A percentile compares a stretch with the other conserved stretches of the same genome.
phyloP scores from a whole-genome alignment of 331 rosid genomes.

The Acacia concinna region DNA sequence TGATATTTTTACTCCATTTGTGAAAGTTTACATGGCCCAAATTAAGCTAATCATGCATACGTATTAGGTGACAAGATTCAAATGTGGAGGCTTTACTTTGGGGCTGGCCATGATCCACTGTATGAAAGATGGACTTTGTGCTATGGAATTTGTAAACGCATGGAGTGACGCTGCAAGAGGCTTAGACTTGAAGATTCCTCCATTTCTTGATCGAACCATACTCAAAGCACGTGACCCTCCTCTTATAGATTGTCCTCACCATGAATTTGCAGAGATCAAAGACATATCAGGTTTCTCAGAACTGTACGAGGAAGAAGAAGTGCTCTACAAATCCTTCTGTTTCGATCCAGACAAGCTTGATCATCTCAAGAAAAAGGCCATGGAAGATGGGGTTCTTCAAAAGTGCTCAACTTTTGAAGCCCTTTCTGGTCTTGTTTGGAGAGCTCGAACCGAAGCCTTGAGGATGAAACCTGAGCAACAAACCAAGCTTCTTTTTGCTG shows the following conservation, averaged over 20 bases:
- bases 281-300: conserved; percentile 56
- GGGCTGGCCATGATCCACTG: conserved; percentile 74
- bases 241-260: conserved; percentile 52
- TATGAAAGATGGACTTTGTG: conserved; percentile 75
- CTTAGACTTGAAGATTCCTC: conserved; percentile 48
- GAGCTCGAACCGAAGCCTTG: conserved; percentile 61
- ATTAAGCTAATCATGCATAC: not conserved
- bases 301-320: conserved; percentile 52
- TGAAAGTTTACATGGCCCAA: not conserved
- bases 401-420: conserved; percentile 69
- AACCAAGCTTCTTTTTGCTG: conserved; percentile 80
- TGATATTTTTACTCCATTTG: not conserved
- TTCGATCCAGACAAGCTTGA: conserved; percentile 56
- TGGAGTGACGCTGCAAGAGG: conserved; percentile 83
- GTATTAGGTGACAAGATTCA: conserved; percentile 74
- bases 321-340: conserved; percentile 54
- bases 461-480: conserved; percentile 62
- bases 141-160: conserved; percentile 80
- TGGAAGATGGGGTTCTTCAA: conserved; percentile 52
- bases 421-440: conserved; percentile 84
- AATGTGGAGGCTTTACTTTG: conserved; percentile 78
- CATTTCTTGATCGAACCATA: conserved; percentile 66
- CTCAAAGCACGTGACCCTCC: conserved; percentile 70
- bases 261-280: conserved; percentile 64
- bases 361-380: conserved; percentile 56